These are phyloP conservation scores for Melaleuca quinquenervia DNA, from an alignment of 345 rosid species.

Conservation along the genomic window DNA sequence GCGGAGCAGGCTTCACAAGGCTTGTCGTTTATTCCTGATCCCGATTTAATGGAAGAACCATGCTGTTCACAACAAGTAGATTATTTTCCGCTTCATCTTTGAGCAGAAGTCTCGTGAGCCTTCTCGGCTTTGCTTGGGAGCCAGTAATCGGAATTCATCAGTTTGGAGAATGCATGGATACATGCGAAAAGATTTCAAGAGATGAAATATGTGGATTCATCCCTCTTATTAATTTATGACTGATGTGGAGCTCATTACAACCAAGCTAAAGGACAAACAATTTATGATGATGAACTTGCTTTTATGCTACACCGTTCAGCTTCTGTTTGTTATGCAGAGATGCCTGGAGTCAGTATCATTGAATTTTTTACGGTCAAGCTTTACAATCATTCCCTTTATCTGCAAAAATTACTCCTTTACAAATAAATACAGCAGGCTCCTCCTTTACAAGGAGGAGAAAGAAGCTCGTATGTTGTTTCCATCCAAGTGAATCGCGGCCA, in stretches of 20 bases:
- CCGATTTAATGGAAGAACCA: neutral
- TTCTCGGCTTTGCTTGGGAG: neutral
- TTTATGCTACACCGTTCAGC: neutral
- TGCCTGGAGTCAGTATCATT: neutral
- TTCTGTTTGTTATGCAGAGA: neutral
- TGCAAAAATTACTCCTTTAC: neutral
- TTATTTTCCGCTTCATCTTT: neutral
- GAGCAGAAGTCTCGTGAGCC: neutral
- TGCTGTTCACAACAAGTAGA: neutral
- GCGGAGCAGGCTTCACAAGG: neutral
- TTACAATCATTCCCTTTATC: neutral
- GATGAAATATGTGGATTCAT: neutral
- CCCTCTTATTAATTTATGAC: neutral
- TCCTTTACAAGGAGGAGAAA: neutral
- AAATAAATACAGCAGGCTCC: neutral
- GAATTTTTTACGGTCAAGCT: neutral
- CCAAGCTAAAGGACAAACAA: neutral
- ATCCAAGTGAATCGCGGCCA: neutral
- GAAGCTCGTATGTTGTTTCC: neutral
- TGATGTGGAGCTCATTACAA: neutral
- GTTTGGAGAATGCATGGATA: neutral
- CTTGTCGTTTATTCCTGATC: neutral
- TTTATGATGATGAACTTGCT: neutral
- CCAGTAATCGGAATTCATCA: neutral
- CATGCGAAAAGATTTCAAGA: neutral